Percentiles rank a stretch among this genome's conserved stretches.
Conservation (phyloP, 2,329 filamentous ascomycete genomes). For the Sporothrix dimorphospora region DNA sequence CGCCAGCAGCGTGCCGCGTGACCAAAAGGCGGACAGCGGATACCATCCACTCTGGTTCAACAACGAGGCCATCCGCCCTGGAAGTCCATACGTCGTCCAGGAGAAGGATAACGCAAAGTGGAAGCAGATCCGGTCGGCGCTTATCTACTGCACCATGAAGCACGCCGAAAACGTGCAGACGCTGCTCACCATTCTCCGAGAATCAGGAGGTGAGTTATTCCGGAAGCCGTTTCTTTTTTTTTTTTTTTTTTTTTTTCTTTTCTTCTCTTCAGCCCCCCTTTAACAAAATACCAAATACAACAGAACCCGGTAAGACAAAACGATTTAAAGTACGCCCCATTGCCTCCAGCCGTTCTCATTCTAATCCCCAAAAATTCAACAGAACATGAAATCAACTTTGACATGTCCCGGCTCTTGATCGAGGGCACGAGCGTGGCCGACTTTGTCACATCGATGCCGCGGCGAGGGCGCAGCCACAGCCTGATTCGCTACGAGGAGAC, state of each 20-base stretch:
- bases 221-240: neutral
- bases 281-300: too few species aligned
- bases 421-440: slow-evolving; percentile 23
- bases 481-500: slow-evolving; percentile 28
- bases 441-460: slow-evolving; percentile 27
- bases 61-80: neutral
- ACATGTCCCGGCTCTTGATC: slow-evolving; percentile 29
- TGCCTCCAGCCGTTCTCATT: too few species aligned
- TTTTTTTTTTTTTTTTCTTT: neutral
- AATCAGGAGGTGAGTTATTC: slow-evolving; percentile 25
- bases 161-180: slow-evolving; percentile 23
- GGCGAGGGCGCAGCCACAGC: neutral
- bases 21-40: neutral
- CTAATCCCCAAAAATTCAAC: too few species aligned
- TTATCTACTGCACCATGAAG: slow-evolving; percentile 25
- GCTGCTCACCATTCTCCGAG: slow-evolving; percentile 22
- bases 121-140: slow-evolving; percentile 22
- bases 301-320: too few species aligned
- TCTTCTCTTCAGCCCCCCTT: too few species aligned
- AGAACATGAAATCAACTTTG: slow-evolving; percentile 28
- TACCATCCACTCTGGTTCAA: slow-evolving; percentile 28
- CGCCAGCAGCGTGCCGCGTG: neutral
- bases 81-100: neutral
- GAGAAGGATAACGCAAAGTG: neutral
- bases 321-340: too few species aligned